phyloP scores from a whole-genome alignment of 352 stramenopile genomes.

The Pythium chondricola region DNA sequence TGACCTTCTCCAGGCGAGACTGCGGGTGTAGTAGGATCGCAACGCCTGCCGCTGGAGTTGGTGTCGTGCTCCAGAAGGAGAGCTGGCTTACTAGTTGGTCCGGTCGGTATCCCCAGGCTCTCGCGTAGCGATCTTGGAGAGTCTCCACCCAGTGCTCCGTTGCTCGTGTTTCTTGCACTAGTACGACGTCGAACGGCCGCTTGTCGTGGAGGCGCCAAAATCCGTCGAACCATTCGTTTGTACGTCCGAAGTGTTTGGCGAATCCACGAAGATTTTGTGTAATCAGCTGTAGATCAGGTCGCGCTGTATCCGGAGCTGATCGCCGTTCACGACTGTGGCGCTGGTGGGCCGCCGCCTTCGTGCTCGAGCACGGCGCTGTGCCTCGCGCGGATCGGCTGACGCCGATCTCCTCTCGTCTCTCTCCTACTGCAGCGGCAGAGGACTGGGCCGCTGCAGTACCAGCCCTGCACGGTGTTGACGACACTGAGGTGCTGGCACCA shows the following conservation, averaged over 20 bases:
- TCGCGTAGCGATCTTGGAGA: background rate
- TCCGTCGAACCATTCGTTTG: background rate
- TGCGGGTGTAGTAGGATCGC: background rate
- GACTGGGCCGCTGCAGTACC: too few species aligned
- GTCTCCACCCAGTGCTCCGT: background rate
- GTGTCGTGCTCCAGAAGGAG: background rate
- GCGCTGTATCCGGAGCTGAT: too few species aligned
- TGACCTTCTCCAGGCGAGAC: background rate
- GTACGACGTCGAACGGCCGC: background rate
- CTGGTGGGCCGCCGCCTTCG: too few species aligned
- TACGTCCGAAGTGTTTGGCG: background rate
- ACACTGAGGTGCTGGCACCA: too few species aligned
- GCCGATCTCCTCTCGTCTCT: too few species aligned
- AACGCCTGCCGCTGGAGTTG: background rate
- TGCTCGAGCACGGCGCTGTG: too few species aligned
- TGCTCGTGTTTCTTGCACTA: background rate
- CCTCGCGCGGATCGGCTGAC: too few species aligned
- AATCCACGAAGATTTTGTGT: background rate
- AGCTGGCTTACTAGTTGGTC: background rate
- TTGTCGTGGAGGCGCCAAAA: background rate
- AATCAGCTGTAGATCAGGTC: too few species aligned
- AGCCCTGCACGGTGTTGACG: too few species aligned
- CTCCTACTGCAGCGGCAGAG: too few species aligned
- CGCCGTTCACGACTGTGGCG: too few species aligned
- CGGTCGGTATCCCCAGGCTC: background rate